Conservation (phyloP, 257 asterid species). For the Primulina tabacum region DNA sequence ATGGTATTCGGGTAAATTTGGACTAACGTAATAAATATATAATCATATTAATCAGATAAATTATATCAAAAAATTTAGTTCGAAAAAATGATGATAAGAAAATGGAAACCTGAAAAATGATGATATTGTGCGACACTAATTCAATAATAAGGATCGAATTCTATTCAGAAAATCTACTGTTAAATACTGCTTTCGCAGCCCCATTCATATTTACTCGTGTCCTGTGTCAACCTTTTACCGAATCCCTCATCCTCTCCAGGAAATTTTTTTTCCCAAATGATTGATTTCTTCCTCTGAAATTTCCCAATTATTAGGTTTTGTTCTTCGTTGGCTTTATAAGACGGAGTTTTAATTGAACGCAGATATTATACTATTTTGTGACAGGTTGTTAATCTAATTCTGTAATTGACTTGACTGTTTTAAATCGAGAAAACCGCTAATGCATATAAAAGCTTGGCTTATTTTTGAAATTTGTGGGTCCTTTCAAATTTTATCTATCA, state of each 20-base stretch:
- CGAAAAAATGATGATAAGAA: no score
- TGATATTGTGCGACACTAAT: no score
- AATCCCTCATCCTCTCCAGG: neutral
- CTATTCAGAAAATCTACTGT: neutral
- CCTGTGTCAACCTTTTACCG: neutral
- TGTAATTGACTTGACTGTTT: neutral
- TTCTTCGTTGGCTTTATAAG: constrained; percentile 7
- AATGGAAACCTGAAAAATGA: no score
- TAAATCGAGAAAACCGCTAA: neutral
- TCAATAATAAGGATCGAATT: neutral
- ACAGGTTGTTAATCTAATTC: constrained; percentile 21
- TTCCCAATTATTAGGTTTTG: constrained; percentile 37
- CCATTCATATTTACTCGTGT: neutral
- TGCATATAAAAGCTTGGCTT: neutral
- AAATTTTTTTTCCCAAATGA: neutral
- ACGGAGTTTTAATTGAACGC: constrained; percentile 22
- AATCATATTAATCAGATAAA: no score
- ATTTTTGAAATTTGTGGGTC: neutral
- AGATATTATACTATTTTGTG: constrained; percentile 17
- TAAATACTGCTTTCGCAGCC: neutral
- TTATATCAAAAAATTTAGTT: no score
- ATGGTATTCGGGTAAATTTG: no score
- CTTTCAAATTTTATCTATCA: neutral
- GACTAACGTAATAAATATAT: no score
- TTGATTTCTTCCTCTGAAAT: constrained; percentile 1